Percentiles rank a stretch among this genome's conserved stretches.
phyloP scores from a whole-genome alignment of 2,329 filamentous ascomycete genomes.

The Juglanconis sp. region DNA sequence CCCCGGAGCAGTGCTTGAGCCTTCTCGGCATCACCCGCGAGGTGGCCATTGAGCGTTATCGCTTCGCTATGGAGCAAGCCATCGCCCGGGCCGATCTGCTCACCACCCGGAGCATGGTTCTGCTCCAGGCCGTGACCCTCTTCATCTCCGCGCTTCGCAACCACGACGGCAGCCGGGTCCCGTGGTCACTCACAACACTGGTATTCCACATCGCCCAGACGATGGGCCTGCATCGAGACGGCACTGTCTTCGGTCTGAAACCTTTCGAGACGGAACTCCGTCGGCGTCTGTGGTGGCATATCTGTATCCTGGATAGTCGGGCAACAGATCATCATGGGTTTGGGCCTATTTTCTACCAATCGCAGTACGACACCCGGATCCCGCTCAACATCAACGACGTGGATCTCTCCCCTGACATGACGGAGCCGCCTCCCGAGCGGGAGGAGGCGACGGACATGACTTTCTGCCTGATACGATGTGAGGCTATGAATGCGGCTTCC shows the following conservation, averaged over 20 bases:
- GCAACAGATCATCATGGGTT: conserved; percentile 51
- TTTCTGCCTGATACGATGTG: conserved; percentile 33
- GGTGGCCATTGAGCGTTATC: conserved; percentile 28
- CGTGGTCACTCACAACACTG: conserved; percentile 60
- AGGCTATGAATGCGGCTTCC: conserved; percentile 26
- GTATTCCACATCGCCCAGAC: conserved; percentile 49
- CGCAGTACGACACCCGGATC: conserved; percentile 43
- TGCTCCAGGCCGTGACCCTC: conserved; percentile 56
- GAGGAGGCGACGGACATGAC: conserved; percentile 51
- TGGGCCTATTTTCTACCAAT: conserved; percentile 37
- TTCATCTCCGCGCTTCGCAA: conserved; percentile 47
- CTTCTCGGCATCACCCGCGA: conserved; percentile 5
- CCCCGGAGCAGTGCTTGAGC: conserved; percentile 40
- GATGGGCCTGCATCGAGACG: conserved; percentile 49
- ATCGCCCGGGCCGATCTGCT: conserved; percentile 57
- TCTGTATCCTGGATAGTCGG: conserved; percentile 53
- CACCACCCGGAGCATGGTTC: conserved; percentile 49
- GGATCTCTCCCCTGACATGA: conserved; percentile 43
- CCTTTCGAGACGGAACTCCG: conserved; percentile 58
- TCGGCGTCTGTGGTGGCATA: conserved; percentile 56
- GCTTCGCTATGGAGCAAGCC: conserved; percentile 49
- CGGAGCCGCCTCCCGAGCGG: conserved; percentile 39
- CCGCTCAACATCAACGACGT: conserved; percentile 52
- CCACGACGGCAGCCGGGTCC: conserved; percentile 43
- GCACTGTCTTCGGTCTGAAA: conserved; percentile 41